phyloP scores from a whole-genome alignment of 768 basidiomycete species.

The Auricularia heimuer region DNA sequence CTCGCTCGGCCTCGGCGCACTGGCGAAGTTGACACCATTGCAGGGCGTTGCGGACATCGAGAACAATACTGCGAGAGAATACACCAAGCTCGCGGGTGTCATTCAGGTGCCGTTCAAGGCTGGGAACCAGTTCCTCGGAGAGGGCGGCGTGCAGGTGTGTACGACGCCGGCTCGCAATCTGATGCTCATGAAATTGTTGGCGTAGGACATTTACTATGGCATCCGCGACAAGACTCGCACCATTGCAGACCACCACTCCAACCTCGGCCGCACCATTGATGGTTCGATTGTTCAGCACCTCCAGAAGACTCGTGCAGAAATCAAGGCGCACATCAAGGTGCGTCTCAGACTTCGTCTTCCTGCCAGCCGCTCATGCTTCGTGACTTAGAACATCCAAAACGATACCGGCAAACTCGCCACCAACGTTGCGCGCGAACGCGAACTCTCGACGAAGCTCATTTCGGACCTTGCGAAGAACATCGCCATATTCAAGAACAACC shows the following conservation, averaged over 20 bases:
- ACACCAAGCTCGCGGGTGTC: conserved; percentile 87
- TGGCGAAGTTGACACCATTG: background rate
- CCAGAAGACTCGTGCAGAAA: conserved; percentile 87
- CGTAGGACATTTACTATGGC: conserved; percentile 80
- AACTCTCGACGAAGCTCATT: conserved; percentile 74
- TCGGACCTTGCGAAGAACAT: conserved; percentile 81
- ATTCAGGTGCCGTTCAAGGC: conserved; percentile 95
- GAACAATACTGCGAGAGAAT: conserved; percentile 86
- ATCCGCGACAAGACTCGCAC: conserved; percentile 88
- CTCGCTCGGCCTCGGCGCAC: background rate
- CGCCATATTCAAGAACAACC: conserved; percentile 91
- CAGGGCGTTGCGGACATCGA: conserved; percentile 77
- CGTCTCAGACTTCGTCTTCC: conserved; percentile 8
- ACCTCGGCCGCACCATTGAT: conserved; percentile 91
- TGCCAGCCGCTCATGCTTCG: background rate
- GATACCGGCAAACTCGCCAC: conserved; percentile 90
- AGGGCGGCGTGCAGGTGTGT: conserved; percentile 79
- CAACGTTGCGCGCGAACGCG: conserved; percentile 86
- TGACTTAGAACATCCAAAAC: conserved; percentile 77
- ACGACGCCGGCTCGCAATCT: background rate
- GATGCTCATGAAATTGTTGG: background rate
- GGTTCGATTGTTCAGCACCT: conserved; percentile 96
- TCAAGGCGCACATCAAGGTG: conserved; percentile 96
- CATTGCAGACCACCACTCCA: conserved; percentile 94
- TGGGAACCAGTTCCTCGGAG: conserved; percentile 97